phyloP scores from a whole-genome alignment of 371 early-diverging fungal genomes.

The Smittium mucronatum region DNA sequence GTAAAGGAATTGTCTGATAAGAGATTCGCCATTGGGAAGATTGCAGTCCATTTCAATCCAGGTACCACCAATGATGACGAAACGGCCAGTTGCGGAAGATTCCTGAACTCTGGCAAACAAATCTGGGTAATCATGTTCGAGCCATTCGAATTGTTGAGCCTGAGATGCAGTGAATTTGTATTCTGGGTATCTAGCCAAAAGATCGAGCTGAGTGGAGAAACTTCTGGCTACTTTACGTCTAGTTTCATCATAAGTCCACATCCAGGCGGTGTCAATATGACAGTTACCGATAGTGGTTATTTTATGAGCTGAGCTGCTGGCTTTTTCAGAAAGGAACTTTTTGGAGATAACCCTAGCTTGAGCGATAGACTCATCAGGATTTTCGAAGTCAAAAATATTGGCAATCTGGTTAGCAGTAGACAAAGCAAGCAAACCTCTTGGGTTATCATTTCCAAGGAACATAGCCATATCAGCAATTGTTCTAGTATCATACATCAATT shows the following conservation, averaged over 20 bases:
- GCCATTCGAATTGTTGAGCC: constrained; percentile 93
- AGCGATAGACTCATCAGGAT: constrained; percentile 39
- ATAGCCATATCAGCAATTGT: constrained; percentile 58
- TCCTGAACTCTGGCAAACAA: constrained; percentile 64
- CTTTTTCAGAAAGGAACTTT: constrained; percentile 47
- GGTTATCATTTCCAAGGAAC: constrained; percentile 34
- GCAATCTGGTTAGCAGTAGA: constrained; percentile 64
- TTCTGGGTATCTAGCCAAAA: constrained; percentile 77
- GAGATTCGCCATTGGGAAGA: constrained; percentile 85
- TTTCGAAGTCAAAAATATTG: constrained; percentile 47
- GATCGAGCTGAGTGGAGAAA: constrained; percentile 74
- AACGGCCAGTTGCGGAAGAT: constrained; percentile 56
- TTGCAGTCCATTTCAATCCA: constrained; percentile 99
- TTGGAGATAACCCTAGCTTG: constrained; percentile 41
- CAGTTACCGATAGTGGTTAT: constrained; percentile 80
- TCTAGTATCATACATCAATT: constrained; percentile 63
- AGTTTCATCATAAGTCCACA: constrained; percentile 93
- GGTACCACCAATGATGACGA: constrained; percentile 88
- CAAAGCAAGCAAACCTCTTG: constrained; percentile 63
- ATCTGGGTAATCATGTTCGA: constrained; percentile 64
- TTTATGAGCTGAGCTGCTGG: constrained; percentile 40
- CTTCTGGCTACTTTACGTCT: constrained; percentile 87
- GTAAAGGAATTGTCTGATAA: constrained; percentile 84
- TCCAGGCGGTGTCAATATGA: constrained; percentile 60
- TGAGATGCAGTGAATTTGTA: constrained; percentile 86